Evolutionary conservation across 2,329 filamentous ascomycete species (phyloP).

Genomic region (Alternaria novae-zelandiae): DNA sequence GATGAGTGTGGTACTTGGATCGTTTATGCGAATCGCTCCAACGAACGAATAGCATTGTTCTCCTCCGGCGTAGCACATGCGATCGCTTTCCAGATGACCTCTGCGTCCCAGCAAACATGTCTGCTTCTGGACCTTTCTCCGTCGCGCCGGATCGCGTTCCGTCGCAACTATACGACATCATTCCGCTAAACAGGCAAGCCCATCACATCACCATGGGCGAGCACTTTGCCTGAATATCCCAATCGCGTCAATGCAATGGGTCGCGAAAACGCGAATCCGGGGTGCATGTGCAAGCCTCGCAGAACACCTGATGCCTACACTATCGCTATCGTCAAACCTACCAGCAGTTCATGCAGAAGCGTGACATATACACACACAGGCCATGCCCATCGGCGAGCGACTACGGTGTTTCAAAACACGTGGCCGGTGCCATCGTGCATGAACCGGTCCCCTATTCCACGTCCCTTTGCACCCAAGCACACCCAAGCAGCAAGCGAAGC

Average conservation of each 20-base stretch:
- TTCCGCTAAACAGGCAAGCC: not conserved
- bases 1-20: not conserved
- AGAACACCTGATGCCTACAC: not conserved
- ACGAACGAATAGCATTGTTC: not conserved
- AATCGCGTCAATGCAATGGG: not conserved
- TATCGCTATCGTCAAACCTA: not conserved
- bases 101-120: conserved; percentile 4
- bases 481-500: conserved; percentile 7
- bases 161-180: not conserved
- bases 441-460: conserved; percentile 4
- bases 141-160: not conserved
- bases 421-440: conserved; percentile 15
- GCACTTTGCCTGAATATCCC: not conserved
- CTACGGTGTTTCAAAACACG: conserved; percentile 13
- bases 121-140: conserved; percentile 4
- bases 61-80: not conserved
- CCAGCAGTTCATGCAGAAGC: conserved; percentile 11
- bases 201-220: not conserved
- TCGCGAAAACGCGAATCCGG: not conserved
- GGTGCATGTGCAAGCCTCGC: not conserved
- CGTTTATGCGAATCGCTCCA: conserved; percentile 3
- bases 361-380: not conserved
- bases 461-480: not conserved
- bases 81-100: conserved; percentile 8
- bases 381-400: not conserved